phyloP scores from a whole-genome alignment of 306 rosid genomes.

The Trifolium fragiferum region DNA sequence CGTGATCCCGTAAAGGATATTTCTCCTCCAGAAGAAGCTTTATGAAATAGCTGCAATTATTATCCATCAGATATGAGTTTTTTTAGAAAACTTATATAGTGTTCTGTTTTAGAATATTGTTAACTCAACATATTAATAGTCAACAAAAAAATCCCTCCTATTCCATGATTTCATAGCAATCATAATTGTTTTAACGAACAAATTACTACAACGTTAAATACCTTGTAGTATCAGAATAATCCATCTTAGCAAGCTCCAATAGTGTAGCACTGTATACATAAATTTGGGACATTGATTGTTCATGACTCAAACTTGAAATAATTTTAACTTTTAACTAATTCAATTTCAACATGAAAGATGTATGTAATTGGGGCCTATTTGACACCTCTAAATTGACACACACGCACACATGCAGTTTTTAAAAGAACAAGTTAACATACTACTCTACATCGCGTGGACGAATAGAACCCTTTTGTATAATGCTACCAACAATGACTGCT shows the following conservation, averaged over 20 bases:
- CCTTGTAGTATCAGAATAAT: conserved; percentile 95
- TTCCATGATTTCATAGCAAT: not conserved
- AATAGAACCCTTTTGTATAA: no score
- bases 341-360: not conserved
- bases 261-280: conserved; percentile 78
- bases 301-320: conserved; percentile 3
- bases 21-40: conserved; percentile 94
- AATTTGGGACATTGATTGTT: conserved; percentile 19
- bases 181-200: not conserved
- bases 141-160: not conserved
- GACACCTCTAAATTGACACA: no score
- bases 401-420: no score
- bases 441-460: no score
- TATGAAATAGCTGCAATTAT: conserved; percentile 80
- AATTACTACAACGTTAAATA: conserved; percentile 36
- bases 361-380: no score
- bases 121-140: conserved; percentile 15
- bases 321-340: not conserved
- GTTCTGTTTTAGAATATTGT: not conserved
- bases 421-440: no score
- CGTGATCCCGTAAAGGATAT: conserved; percentile 89
- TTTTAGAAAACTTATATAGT: not conserved
- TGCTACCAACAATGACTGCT: no score
- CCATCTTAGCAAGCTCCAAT: conserved; percentile 84
- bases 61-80: conserved; percentile 13